Conservation (phyloP, 805 yeast genomes). For the Suhomyces faveliae region DNA sequence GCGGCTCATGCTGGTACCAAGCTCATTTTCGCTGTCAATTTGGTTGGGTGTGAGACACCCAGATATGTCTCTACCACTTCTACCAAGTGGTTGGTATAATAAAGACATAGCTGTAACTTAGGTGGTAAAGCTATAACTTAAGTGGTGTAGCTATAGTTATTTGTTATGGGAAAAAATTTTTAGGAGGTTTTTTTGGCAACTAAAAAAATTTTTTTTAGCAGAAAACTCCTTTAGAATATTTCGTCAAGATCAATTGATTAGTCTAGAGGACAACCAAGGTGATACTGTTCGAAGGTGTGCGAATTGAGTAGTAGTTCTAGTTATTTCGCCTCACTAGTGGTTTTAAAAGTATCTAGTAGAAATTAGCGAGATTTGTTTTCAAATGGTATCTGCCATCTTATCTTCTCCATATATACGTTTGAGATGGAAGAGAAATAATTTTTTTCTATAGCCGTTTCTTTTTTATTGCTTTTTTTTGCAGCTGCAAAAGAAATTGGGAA, state of each 20-base stretch:
- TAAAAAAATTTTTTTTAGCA: not conserved
- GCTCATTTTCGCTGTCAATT: conserved; percentile 5
- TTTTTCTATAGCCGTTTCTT: conserved; percentile 7
- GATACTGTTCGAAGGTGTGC: not conserved
- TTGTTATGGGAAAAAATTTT: not conserved
- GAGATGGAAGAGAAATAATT: conserved; percentile 4
- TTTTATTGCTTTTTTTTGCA: conserved; percentile 8
- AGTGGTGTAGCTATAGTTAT: not conserved
- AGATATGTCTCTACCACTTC: conserved; percentile 5
- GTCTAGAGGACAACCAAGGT: not conserved
- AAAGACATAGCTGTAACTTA: conserved; percentile 5
- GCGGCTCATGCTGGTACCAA: conserved; percentile 8
- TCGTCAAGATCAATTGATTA: not conserved
- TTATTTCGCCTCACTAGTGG: not conserved
- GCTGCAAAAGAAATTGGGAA: conserved; percentile 7
- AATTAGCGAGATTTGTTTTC: not conserved
- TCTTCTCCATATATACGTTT: conserved; percentile 7
- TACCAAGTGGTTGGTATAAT: conserved; percentile 4
- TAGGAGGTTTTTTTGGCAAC: not conserved
- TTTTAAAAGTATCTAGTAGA: not conserved
- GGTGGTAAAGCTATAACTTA: conserved; percentile 4
- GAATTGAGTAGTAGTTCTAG: not conserved
- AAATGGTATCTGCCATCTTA: conserved; percentile 4
- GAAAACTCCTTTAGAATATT: not conserved
- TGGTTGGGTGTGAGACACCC: conserved; percentile 34